Conservation (phyloP, 140 eudicot genomes). For the Cichorium intybus region DNA sequence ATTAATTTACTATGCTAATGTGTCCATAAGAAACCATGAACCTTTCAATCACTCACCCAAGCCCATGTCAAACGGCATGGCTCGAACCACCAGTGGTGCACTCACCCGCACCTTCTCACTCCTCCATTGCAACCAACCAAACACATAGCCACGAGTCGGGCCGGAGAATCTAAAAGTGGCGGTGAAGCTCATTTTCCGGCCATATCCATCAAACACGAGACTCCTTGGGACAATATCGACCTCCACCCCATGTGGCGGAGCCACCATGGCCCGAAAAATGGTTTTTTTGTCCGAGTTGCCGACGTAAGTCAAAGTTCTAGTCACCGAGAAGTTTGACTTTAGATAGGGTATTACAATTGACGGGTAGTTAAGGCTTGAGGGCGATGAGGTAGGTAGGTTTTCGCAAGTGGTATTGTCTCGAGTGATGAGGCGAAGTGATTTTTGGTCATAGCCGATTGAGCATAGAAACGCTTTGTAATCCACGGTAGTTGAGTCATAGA, state of each 20-base stretch:
- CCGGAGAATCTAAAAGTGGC: slow-evolving; percentile 58
- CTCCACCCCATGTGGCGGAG: slow-evolving; percentile 59
- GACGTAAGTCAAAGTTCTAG: slow-evolving; percentile 72
- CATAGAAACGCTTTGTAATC: slow-evolving; percentile 88
- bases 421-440: slow-evolving; percentile 51
- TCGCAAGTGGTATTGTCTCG: slow-evolving; percentile 72
- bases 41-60: slow-evolving; percentile 19
- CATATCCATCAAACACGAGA: slow-evolving; percentile 47
- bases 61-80: slow-evolving; percentile 39
- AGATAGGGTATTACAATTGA: slow-evolving; percentile 70
- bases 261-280: slow-evolving; percentile 47
- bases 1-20: slow-evolving; percentile 2
- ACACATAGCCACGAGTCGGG: slow-evolving; percentile 61
- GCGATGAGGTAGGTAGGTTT: slow-evolving; percentile 35
- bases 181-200: slow-evolving; percentile 61
- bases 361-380: slow-evolving; percentile 66
- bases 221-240: slow-evolving; percentile 55
- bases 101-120: slow-evolving; percentile 48
- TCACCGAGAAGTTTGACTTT: slow-evolving; percentile 42
- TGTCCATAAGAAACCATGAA: slow-evolving; percentile 4
- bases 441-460: slow-evolving; percentile 62
- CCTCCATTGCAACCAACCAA: slow-evolving; percentile 81
- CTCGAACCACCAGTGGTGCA: slow-evolving; percentile 59
- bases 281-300: slow-evolving; percentile 37
- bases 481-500: slow-evolving; percentile 59